phyloP scores from a whole-genome alignment of 192 early-diverging fungal genomes.

The Phycomyces nitens region DNA sequence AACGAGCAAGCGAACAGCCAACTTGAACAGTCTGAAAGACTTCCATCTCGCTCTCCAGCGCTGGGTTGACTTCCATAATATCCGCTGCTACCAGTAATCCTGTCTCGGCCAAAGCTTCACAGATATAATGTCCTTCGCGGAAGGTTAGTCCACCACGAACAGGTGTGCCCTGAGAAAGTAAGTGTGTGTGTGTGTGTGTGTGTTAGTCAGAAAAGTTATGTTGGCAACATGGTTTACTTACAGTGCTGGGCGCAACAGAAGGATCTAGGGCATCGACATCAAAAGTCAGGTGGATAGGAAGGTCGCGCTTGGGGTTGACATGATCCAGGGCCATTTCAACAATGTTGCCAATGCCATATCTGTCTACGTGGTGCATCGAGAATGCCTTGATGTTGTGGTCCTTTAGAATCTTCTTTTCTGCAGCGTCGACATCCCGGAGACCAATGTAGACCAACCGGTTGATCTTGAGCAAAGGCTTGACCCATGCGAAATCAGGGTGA shows the following conservation, averaged over 20 bases:
- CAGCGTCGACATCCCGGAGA: conserved; percentile 86
- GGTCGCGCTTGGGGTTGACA: conserved; percentile 68
- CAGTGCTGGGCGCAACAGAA: conserved; percentile 86
- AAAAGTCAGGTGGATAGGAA: conserved; percentile 85
- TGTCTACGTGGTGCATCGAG: conserved; percentile 95
- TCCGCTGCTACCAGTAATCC: conserved; percentile 88
- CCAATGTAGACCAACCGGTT: conserved; percentile 92
- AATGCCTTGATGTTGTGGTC: conserved; percentile 88
- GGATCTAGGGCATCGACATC: conserved; percentile 97
- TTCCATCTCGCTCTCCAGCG: conserved; percentile 68
- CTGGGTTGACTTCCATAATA: conserved; percentile 93
- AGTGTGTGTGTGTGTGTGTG: neutral
- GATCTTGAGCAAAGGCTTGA: conserved; percentile 67
- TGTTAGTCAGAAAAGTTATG: too few relatives aligned
- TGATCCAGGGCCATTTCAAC: conserved; percentile 91
- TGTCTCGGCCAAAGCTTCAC: conserved; percentile 85
- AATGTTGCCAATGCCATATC: conserved; percentile 86
- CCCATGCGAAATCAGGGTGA: conserved; percentile 71
- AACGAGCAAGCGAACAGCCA: conserved; percentile 86
- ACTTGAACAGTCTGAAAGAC: conserved; percentile 83
- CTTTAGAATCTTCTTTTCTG: conserved; percentile 83
- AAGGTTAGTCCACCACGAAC: conserved; percentile 94
- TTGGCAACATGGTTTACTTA: too few relatives aligned
- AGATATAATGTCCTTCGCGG: conserved; percentile 96
- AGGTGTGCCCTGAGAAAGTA: conserved; percentile 67